Evolutionary conservation across 352 stramenopile species (phyloP), one percentile per base, ranked within the genome.

Genomic region (Globisporangium middletonii): DNA sequence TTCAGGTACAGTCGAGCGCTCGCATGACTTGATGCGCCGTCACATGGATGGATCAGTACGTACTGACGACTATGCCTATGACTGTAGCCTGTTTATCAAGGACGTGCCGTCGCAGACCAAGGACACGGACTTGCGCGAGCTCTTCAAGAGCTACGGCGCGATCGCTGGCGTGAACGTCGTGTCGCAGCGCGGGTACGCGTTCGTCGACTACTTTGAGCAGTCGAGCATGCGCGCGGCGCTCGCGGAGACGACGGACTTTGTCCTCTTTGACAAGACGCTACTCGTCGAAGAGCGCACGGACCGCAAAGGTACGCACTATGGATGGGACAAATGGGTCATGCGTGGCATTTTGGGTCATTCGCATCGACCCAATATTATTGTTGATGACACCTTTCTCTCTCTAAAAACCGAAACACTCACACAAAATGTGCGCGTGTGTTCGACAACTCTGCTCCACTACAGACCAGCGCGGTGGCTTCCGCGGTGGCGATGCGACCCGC

Each of bases 141-240:
- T 95, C 48, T 95, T 95, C 69, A 82, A 86, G 67, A 50, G 64
- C 53, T 92, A 86, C 66, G 85, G 85, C 23, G 57, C 77, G 44
- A 89, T 95, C 52, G 85, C 80, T 33, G 79, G 75, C 60, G 72
- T 91, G 45, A 92, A 69, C 43, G 67, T 93, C 3, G 68, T 83
- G 26, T 46, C 56, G 12, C 55, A 67, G 52, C 84, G 83, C 42
- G 77, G 77, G 59, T 92, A 79, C 53, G 85, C 83, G n/a, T 95
- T 93, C 56, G 80, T 95, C 35, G 85, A 95, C 72, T 95, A 77
- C 57, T 72, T 72, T 42, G 83, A 95, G 48, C 56, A 87, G 58
- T 80, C 90, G 53, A 86, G 76, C 60, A 85, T 92, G 79, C 83
- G 80, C 41, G 75, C 77, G 19, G 85, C 76, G 59, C 69, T 93